Percentiles rank a stretch among this genome's conserved stretches.
Evolutionary conservation across 352 stramenopile genomes (phyloP).

Genomic region (Paralagenidium karlingii): DNA sequence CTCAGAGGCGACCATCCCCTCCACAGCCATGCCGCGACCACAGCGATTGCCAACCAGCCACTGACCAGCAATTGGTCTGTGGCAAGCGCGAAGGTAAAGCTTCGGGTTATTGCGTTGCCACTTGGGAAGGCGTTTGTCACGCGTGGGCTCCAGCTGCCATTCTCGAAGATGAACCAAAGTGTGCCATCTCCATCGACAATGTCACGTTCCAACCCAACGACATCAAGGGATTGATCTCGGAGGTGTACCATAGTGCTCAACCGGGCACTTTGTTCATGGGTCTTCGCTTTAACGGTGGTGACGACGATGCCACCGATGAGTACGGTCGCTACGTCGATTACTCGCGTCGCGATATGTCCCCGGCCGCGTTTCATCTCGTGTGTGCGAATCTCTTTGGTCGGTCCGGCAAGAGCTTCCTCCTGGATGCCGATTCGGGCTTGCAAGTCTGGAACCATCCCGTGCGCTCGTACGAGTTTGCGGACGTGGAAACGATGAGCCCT

Average conservation of each 20-base stretch:
- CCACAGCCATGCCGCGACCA: constrained; percentile 1
- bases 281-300: constrained; percentile 1
- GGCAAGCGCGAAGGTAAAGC: constrained; percentile 5
- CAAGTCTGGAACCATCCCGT: constrained; percentile 4
- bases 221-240: constrained; percentile 2
- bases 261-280: constrained; percentile 1
- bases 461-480: constrained; percentile 3
- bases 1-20: neutral
- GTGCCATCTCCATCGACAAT: neutral
- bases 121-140: constrained; percentile 1
- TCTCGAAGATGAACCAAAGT: neutral
- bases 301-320: neutral
- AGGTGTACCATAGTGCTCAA: constrained; percentile 2
- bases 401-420: neutral
- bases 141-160: constrained; percentile 1
- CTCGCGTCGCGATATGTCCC: constrained; percentile 3
- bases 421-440: constrained; percentile 1
- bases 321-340: constrained; percentile 1
- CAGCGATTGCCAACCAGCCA: neutral
- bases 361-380: constrained; percentile 3
- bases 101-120: constrained; percentile 7
- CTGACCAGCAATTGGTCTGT: constrained; percentile 2
- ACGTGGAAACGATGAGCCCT: constrained; percentile 15
- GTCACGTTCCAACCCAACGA: constrained; percentile 2
- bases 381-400: constrained; percentile 3